A percentile compares a stretch with the other conserved stretches of the same genome.
phyloP scores from a whole-genome alignment of 371 early-diverging fungal species.

The Rhizopus sp. region DNA sequence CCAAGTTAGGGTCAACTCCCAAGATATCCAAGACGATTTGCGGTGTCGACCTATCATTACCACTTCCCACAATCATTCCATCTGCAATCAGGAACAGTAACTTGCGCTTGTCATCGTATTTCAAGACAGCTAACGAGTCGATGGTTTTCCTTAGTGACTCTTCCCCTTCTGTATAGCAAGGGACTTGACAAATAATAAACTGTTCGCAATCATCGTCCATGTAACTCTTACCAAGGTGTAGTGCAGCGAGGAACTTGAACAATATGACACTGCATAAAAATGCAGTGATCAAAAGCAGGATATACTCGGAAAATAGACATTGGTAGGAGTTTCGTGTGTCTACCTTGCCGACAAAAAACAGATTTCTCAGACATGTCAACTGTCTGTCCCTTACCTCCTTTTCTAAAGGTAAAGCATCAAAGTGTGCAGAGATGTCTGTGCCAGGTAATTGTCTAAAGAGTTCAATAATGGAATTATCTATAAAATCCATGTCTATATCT shows the following conservation, averaged over 20 bases:
- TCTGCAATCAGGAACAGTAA: conserved; percentile 91
- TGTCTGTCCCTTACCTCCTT: conserved; percentile 41
- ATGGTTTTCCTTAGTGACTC: conserved; percentile 94
- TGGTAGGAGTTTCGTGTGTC: conserved; percentile 80
- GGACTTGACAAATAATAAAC: conserved; percentile 89
- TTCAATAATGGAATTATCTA: conserved; percentile 63
- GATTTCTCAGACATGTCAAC: conserved; percentile 73
- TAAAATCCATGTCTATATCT: conserved; percentile 41
- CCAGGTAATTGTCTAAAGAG: conserved; percentile 67
- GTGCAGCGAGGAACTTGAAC: conserved; percentile 92
- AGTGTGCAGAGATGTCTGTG: conserved; percentile 68
- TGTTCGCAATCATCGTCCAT: conserved; percentile 81
- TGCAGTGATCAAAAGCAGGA: conserved; percentile 77
- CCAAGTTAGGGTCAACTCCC: conserved; percentile 78
- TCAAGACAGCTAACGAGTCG: conserved; percentile 85
- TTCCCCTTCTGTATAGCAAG: conserved; percentile 99
- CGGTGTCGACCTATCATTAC: conserved; percentile 97
- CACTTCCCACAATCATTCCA: conserved; percentile 94
- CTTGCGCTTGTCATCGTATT: conserved; percentile 95
- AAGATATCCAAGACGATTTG: conserved; percentile 95
- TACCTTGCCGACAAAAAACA: conserved; percentile 88
- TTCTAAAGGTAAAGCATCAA: conserved; percentile 52
- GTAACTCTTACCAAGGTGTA: conserved; percentile 73
- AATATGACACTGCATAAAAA: conserved; percentile 84
- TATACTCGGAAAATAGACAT: conserved; percentile 87